phyloP scores from a whole-genome alignment of 352 stramenopile species.

The Paralagenidium karlingii region DNA sequence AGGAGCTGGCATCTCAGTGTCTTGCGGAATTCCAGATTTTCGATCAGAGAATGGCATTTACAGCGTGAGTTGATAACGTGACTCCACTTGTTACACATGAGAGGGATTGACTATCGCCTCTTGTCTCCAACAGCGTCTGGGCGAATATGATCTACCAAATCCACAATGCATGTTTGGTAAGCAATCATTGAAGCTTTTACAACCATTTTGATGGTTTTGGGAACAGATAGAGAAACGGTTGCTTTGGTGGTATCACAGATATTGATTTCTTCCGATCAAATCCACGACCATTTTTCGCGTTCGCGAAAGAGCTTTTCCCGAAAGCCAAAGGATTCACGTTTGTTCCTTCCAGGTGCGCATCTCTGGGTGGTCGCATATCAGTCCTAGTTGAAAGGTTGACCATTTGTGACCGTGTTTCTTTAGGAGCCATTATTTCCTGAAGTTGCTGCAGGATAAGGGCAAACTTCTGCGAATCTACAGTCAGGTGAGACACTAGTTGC shows the following conservation, averaged over 20 bases:
- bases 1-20: slow-evolving; percentile 93
- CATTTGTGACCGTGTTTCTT: background rate
- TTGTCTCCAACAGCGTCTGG: slow-evolving; percentile 33
- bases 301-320: slow-evolving; percentile 84
- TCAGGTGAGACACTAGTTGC: slow-evolving; percentile 18
- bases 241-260: slow-evolving; percentile 65
- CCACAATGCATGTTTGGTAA: slow-evolving; percentile 81
- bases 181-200: background rate
- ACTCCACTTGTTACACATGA: no score
- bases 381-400: slow-evolving; percentile 1
- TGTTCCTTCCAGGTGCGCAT: slow-evolving; percentile 37
- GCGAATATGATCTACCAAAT: slow-evolving; percentile 74
- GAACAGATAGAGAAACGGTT: slow-evolving; percentile 77
- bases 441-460: slow-evolving; percentile 84
- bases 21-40: slow-evolving; percentile 98
- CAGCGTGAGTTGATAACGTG: slow-evolving; percentile 38
- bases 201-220: slow-evolving; percentile 35
- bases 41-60: slow-evolving; percentile 89
- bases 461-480: slow-evolving; percentile 92
- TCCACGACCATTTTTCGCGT: slow-evolving; percentile 95
- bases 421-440: slow-evolving; percentile 93
- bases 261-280: slow-evolving; percentile 96
- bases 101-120: no score
- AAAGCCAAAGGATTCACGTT: slow-evolving; percentile 75
- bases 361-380: background rate